Conservation (phyloP, 257 asterid genomes). For the Mentha longifolia region DNA sequence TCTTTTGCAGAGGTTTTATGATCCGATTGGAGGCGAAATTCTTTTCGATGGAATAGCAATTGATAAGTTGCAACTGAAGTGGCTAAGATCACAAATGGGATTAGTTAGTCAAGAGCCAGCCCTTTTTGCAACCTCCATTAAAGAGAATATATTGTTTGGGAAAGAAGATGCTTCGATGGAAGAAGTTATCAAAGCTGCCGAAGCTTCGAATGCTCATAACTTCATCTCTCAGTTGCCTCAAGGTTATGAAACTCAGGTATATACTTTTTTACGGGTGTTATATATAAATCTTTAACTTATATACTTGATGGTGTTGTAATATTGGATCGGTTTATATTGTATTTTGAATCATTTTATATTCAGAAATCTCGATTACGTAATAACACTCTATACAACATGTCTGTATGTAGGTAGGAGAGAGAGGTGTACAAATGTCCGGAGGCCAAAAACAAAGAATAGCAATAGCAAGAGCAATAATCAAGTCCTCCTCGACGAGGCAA, state of each 20-base stretch:
- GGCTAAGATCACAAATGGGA: conserved; percentile 84
- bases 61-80: conserved; percentile 65
- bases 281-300: no score
- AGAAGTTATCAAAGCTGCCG: conserved; percentile 41
- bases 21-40: conserved; percentile 42
- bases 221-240: conserved; percentile 48
- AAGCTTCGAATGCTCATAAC: conserved; percentile 56
- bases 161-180: conserved; percentile 49
- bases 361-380: no score
- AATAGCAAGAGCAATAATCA: conserved; percentile 58
- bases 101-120: conserved; percentile 99
- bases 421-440: conserved; percentile 60
- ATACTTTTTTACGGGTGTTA: no score
- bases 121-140: conserved; percentile 91
- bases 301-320: no score
- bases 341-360: no score
- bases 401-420: conserved; percentile 44
- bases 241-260: conserved; percentile 58
- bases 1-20: conserved; percentile 80
- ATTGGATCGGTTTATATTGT: no score
- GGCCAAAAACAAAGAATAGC: conserved; percentile 67
- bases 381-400: no score
- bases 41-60: not conserved
- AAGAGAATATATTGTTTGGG: conserved; percentile 80
- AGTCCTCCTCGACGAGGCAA: conserved; percentile 63